Conservation (phyloP, 768 basidiomycete genomes). For the Kwoniella sp. region DNA sequence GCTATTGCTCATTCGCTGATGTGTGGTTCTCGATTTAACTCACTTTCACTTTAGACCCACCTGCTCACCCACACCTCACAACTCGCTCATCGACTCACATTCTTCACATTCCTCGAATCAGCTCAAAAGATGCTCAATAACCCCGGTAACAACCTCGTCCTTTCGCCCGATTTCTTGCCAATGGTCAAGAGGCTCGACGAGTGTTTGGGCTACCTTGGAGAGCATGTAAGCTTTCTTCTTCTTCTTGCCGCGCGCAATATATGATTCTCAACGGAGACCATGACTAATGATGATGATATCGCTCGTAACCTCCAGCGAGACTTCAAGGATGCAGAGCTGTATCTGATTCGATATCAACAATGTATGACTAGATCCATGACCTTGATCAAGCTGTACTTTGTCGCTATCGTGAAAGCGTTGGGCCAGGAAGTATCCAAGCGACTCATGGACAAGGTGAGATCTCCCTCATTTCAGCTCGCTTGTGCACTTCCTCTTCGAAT, state of each 20-base stretch:
- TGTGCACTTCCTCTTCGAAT: not conserved
- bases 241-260: too few relatives aligned
- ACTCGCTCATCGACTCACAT: constrained; percentile 77
- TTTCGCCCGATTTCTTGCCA: constrained; percentile 86
- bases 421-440: constrained; percentile 75
- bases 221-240: constrained; percentile 66
- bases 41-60: constrained; percentile 77
- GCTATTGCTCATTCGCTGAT: too few relatives aligned
- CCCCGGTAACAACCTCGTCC: constrained; percentile 86
- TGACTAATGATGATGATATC: constrained; percentile 3
- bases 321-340: constrained; percentile 88
- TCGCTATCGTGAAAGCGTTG: constrained; percentile 76
- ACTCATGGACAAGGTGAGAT: constrained; percentile 69
- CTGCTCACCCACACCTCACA: constrained; percentile 78
- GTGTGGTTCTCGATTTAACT: too few relatives aligned
- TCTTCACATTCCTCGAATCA: constrained; percentile 90
- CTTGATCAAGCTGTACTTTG: constrained; percentile 94
- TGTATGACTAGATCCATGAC: constrained; percentile 99
- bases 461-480: not conserved
- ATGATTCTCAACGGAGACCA: too few relatives aligned
- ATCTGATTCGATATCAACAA: constrained; percentile 94
- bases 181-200: constrained; percentile 96
- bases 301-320: constrained; percentile 64
- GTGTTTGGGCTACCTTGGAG: constrained; percentile 85
- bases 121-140: constrained; percentile 92